Conservation (phyloP, 805 yeast species). For the Candida pini region DNA sequence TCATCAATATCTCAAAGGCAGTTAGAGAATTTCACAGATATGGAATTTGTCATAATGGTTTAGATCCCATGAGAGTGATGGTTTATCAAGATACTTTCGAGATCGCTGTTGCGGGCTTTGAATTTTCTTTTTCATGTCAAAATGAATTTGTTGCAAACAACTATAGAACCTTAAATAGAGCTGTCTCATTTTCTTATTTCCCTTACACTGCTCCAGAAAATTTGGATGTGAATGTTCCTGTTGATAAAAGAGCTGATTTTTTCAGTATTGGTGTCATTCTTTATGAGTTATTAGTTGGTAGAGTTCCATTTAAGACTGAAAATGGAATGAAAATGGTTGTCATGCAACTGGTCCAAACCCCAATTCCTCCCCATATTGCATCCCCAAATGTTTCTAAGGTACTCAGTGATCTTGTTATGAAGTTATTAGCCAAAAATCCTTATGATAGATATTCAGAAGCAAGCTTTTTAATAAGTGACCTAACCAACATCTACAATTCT, state of each 20-base stretch:
- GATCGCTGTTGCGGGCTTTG: slow-evolving; percentile 42
- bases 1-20: slow-evolving; percentile 20
- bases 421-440: slow-evolving; percentile 36
- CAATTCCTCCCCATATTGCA: slow-evolving; percentile 34
- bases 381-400: slow-evolving; percentile 27
- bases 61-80: slow-evolving; percentile 35
- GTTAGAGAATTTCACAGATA: slow-evolving; percentile 31
- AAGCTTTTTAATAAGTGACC: slow-evolving; percentile 31
- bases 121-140: slow-evolving; percentile 36
- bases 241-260: slow-evolving; percentile 43
- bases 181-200: slow-evolving; percentile 32
- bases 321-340: slow-evolving; percentile 34
- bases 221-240: slow-evolving; percentile 33
- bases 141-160: slow-evolving; percentile 38
- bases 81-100: slow-evolving; percentile 28
- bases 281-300: slow-evolving; percentile 42
- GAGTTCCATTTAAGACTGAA: slow-evolving; percentile 37
- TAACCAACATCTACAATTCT: slow-evolving; percentile 22
- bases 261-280: slow-evolving; percentile 46
- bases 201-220: slow-evolving; percentile 49
- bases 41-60: slow-evolving; percentile 44
- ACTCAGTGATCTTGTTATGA: slow-evolving; percentile 37
- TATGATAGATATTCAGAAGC: slow-evolving; percentile 34
- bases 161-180: slow-evolving; percentile 36
- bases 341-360: slow-evolving; percentile 36